Evolutionary conservation across 345 rosid genomes (phyloP), one percentile per base, ranked within the genome.

Genomic region (Atalantia buxifolia): DNA sequence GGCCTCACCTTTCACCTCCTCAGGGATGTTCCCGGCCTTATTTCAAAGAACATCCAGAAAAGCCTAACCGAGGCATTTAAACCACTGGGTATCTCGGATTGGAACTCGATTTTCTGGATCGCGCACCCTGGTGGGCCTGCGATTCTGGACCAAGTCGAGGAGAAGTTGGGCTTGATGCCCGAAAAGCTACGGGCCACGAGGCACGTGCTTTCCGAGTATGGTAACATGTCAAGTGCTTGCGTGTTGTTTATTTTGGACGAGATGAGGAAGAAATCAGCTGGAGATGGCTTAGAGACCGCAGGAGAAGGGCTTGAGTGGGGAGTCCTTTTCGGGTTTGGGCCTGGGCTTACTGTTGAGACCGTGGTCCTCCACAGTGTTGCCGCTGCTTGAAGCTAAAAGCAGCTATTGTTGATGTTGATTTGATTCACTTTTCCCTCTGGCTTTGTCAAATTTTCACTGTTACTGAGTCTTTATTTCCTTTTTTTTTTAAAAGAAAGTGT

Each of bases 261-360:
- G 72, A 82, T 84, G 87, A 78, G 90, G 71, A 89, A 42, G 80
- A 89, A 79, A 33, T 87, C 86, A 0, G 69, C 25, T 0, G 76
- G 81, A 22, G 72, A 82, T 3, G 87, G 86, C 45, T 74, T 79
- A 1, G 38, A 66, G 64, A 81, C 88, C 7, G 82, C 88, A 0
- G 89, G 92, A 28, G 89, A 89, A 25, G 92, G 89, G 65, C 78
- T 86, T 2, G 90, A 89, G 8, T 89, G 92, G 92, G 92, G 92
- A 0, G 89, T 87, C 21, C 84, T 86, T 24, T 81, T 89, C 7
- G 90, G 90, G 7, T 86, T 89, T 62, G 90, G 90, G 30, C 90
- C 92, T 8, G 90, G 92, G 2, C 78, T 89, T 16, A 84, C 90
- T 9, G 83, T 86, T 61, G 90, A 89, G 82, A 87, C 86, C 0